phyloP scores from a whole-genome alignment of 2,329 filamentous ascomycete genomes.

The Penicillium sp. region DNA sequence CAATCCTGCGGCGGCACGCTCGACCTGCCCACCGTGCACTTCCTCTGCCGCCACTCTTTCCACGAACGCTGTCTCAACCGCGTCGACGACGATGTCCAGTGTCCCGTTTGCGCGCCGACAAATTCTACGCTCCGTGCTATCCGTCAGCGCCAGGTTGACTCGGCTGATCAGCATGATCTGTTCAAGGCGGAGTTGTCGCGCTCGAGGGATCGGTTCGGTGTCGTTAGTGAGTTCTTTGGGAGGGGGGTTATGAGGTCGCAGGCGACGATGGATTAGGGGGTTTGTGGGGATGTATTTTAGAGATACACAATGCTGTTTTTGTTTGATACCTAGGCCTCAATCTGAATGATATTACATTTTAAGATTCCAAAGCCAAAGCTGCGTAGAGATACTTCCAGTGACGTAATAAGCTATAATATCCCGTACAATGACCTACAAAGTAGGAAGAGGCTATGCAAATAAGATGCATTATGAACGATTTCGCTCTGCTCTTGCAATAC shows the following conservation, averaged over 20 bases:
- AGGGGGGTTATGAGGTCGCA: slow-evolving; percentile 74
- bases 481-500: slow-evolving; percentile 9
- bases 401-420: no score
- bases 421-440: not conserved
- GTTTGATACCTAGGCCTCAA: slow-evolving; percentile 11
- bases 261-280: slow-evolving; percentile 27
- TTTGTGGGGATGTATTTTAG: not conserved
- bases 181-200: slow-evolving; percentile 77
- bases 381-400: no score
- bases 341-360: not conserved
- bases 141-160: slow-evolving; percentile 79
- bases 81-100: slow-evolving; percentile 68
- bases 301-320: not conserved
- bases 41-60: slow-evolving; percentile 95
- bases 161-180: slow-evolving; percentile 80
- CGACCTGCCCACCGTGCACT: slow-evolving; percentile 89
- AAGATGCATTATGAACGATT: slow-evolving; percentile 10
- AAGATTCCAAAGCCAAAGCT: not conserved
- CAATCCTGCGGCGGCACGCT: slow-evolving; percentile 74
- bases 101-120: slow-evolving; percentile 76
- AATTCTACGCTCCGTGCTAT: slow-evolving; percentile 90
- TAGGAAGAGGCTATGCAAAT: not conserved
- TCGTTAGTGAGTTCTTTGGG: slow-evolving; percentile 91
- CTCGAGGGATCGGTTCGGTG: slow-evolving; percentile 82
- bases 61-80: slow-evolving; percentile 83